Base-by-base conservation (phyloP, 2,329 filamentous ascomycete genomes). In the Trichoderma koningiopsis region DNA sequence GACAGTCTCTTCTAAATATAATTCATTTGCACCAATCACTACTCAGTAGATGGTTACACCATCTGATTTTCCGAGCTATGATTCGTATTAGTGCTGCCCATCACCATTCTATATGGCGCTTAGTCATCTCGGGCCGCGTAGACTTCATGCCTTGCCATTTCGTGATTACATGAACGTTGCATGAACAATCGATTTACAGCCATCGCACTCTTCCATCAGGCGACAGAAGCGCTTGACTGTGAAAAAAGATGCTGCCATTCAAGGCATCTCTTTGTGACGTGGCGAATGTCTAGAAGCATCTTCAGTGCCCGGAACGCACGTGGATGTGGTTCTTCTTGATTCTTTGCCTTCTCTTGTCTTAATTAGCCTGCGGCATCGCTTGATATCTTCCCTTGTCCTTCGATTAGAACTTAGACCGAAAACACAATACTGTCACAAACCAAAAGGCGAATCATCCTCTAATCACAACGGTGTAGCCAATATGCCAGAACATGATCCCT, bases 401-500 rank as follows among this genome's bases (percentile, higher is more conserved):
- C 22, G 29, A 31, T 59, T 52, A 52, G n/a, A 57, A 16, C 14
- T n/a, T 29, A 37, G 37, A 52, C 29, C 35, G n/a, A n/a, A 7
- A 43, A 40, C 33, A 8, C 4, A n/a, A 16, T 14, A 59, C 27
- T 16, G 11, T 22, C 37, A 11, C 53, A 7, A 4, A 33, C 10
- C 27, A 31, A 22, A 22, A 24, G n/a, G 56, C 19, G 22, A 22
- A 19, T 24, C 8, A 6, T 19, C 19, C 55, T 31, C 47, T 13
- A 19, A 49, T 11, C n/a, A 2, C 62, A 49, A 24, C 5, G 14
- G 22, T n/a, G 47, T 11, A 49, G 49, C 40, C 66, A 64, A 49
- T 1, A 75, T 75, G 74, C 53, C 66, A 8, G 69, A 73, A 52
- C 70, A 68, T 40, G 83, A 87, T 70, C 78, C 83, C 2, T 75